phyloP scores from a whole-genome alignment of 257 asterid genomes.

The Forsythia suspensa region DNA sequence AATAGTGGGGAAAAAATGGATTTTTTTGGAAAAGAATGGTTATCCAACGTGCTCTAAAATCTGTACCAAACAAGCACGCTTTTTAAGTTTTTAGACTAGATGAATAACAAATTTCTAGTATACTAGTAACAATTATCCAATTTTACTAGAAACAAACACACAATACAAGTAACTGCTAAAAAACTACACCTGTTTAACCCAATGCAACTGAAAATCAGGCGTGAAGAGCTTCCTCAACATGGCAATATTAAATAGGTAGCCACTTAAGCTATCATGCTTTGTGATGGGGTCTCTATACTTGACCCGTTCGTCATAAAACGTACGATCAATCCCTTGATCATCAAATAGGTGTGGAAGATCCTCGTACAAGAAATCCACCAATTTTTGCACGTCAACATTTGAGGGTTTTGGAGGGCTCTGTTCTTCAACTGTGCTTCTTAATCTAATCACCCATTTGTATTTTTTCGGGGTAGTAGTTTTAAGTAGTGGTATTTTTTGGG shows the following conservation, averaged over 20 bases:
- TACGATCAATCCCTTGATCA: slow-evolving; percentile 76
- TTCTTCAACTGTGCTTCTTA: slow-evolving; percentile 24
- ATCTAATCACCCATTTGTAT: slow-evolving; percentile 34
- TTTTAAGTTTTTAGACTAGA: too few relatives aligned
- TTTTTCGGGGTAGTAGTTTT: slow-evolving; percentile 9
- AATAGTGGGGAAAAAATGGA: too few relatives aligned
- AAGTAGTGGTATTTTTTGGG: slow-evolving; percentile 2
- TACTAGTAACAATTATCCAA: background rate
- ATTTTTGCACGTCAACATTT: background rate
- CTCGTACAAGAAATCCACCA: slow-evolving; percentile 74
- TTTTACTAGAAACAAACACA: background rate
- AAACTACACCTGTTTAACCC: slow-evolving; percentile 69
- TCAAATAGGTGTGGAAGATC: slow-evolving; percentile 81
- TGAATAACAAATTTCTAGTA: too few relatives aligned
- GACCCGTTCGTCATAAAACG: slow-evolving; percentile 71
- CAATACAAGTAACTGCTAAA: background rate
- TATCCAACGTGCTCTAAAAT: too few relatives aligned
- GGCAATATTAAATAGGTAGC: slow-evolving; percentile 76
- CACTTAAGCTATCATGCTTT: slow-evolving; percentile 52
- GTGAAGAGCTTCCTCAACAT: slow-evolving; percentile 62
- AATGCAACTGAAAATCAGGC: slow-evolving; percentile 68
- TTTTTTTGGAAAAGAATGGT: too few relatives aligned
- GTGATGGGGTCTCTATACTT: slow-evolving; percentile 84
- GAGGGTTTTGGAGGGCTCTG: background rate
- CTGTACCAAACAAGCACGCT: too few relatives aligned